Conservation (phyloP, 768 basidiomycete genomes). For the Collybia mongolica region DNA sequence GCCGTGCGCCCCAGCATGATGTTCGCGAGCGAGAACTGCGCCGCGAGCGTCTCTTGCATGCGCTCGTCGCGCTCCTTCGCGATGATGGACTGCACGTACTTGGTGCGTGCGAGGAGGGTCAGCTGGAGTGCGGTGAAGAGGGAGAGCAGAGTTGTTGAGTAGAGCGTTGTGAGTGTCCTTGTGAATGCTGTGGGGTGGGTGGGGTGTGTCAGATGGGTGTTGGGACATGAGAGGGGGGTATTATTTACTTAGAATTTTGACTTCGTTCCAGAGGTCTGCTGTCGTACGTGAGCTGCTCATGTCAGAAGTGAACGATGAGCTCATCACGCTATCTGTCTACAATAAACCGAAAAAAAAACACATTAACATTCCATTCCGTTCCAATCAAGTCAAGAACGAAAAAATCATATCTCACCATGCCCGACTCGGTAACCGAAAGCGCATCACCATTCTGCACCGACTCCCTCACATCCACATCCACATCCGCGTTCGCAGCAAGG, state of each 20-base stretch:
- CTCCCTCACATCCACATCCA: slow-evolving; percentile 2
- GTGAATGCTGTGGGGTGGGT: slow-evolving; percentile 65
- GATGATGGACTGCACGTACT: slow-evolving; percentile 72
- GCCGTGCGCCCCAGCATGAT: slow-evolving; percentile 28
- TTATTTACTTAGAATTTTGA: slow-evolving; percentile 81
- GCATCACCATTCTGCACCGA: slow-evolving; percentile 18
- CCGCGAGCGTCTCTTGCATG: slow-evolving; percentile 40
- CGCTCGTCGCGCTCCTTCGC: slow-evolving; percentile 61
- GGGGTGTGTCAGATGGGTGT: background rate
- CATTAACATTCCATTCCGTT: background rate
- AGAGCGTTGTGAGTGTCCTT: slow-evolving; percentile 81
- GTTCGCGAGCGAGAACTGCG: slow-evolving; percentile 37
- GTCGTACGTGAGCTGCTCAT: slow-evolving; percentile 51
- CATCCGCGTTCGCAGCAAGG: background rate
- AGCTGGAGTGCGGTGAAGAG: slow-evolving; percentile 89
- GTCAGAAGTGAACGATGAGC: slow-evolving; percentile 27
- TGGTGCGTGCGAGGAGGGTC: slow-evolving; percentile 75
- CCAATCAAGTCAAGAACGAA: background rate
- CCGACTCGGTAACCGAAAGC: slow-evolving; percentile 16
- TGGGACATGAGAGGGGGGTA: background rate
- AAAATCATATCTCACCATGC: slow-evolving; percentile 8
- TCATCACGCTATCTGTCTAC: slow-evolving; percentile 33
- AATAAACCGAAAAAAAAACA: too few relatives aligned
- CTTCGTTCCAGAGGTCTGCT: slow-evolving; percentile 87
- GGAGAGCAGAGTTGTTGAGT: slow-evolving; percentile 81